Evolutionary conservation across 2,329 filamentous ascomycete genomes (phyloP).

Genomic region (Xylariaceae sp.): DNA sequence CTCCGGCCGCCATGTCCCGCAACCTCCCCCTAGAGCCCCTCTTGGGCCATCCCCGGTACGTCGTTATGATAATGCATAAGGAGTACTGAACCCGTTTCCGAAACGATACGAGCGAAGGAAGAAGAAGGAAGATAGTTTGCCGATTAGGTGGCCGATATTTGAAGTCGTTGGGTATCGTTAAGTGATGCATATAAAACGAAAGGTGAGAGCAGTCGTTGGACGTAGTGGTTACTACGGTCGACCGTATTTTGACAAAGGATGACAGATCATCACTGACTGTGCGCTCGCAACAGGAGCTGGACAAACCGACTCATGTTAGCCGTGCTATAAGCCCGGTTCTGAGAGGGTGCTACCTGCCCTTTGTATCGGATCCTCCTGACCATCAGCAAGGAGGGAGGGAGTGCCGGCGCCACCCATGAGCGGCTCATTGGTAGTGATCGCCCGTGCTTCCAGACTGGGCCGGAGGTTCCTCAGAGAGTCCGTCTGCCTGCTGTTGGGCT

Average conservation of each 20-base stretch:
- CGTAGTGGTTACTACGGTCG: too few species aligned
- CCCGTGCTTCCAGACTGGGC: conserved; percentile 41
- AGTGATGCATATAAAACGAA: too few species aligned
- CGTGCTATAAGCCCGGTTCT: conserved; percentile 24
- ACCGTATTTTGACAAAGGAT: too few species aligned
- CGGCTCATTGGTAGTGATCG: conserved; percentile 62
- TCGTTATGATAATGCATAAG: conserved; percentile 17
- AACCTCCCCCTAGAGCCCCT: too few species aligned
- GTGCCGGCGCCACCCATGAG: conserved; percentile 52
- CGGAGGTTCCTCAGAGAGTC: conserved; percentile 19
- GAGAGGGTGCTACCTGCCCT: conserved; percentile 44
- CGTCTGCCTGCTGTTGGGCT: too few species aligned
- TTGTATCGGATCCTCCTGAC: conserved; percentile 50
- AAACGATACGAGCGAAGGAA: conserved; percentile 14
- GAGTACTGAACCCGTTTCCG: conserved; percentile 13
- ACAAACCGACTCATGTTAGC: conserved; percentile 20
- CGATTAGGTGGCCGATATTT: too few species aligned
- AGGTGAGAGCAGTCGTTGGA: too few species aligned
- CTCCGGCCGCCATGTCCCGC: conserved; percentile 19
- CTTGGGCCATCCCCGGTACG: too few species aligned
- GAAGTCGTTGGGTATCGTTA: too few species aligned
- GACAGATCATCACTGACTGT: conserved; percentile 23
- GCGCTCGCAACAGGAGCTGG: conserved; percentile 25
- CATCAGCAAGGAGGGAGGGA: conserved; percentile 52
- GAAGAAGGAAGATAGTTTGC: conserved; percentile 9